Base-by-base conservation (phyloP, 805 yeast genomes). In the Grigorovia humatica region DNA sequence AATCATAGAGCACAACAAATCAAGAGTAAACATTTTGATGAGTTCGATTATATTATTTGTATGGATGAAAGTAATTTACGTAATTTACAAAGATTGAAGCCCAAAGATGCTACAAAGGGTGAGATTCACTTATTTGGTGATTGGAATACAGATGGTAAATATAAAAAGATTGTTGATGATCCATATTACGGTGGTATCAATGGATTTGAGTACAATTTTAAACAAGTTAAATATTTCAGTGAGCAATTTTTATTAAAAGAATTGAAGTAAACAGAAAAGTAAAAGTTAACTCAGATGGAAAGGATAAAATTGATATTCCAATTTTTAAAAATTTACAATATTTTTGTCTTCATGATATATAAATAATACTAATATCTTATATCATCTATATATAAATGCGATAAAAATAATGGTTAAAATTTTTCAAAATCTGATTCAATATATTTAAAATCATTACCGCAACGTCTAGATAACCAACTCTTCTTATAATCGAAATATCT, bases 171-270 rank as follows among this genome's bases (percentile, higher is more conserved):
- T 38, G 90, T 90, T 6, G 86, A 80, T 51, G 98, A 90, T 66
- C 98, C 98, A 1, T 90, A 91, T 66, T 91, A 90, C 62, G 97
- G 97, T 5, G 96, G 95, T 0, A 70, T 70, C 19, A 76, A 79
- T 57, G 96, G 96, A 1, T 90, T 90, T 64, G 93, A 88, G 66
- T 75, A 72, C 52, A 88, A 86, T 66, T 90, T 81, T 64, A 64
- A 76, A 51, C 98, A 90, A 63, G 74, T 89, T 48, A 63, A 71
- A 11, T 89, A 85, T 59, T 91, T 91, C 64, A 79, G 87, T 52
- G 79, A 83, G 57, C 81, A 80, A 54, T 85, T 90, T 56, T 61
- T 90, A 49, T 72, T 75, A 55, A 72, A 62, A 48, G 88, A 81
- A 54, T 51, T 69, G 47, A n/a, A 38, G 2, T 38, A 38, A 35